A percentile compares a stretch with the other conserved stretches of the same genome.
These are phyloP conservation scores for Pichia eremophila DNA, from an alignment of 805 yeast species.

Conservation along the genomic window DNA sequence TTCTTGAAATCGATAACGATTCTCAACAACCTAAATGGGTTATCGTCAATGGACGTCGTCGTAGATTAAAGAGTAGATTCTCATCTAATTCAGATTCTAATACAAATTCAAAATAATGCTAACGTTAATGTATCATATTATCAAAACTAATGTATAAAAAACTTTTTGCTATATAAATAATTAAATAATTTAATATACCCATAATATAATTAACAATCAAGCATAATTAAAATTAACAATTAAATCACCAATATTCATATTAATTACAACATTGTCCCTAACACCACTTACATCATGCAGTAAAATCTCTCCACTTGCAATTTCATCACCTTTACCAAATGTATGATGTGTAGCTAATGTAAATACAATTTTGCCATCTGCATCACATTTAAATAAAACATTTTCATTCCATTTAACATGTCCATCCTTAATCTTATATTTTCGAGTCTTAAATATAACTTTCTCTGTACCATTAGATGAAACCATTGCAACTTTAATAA, in stretches of 20 bases:
- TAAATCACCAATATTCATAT: constrained; percentile 23
- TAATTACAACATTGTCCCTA: constrained; percentile 32
- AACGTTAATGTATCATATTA: no score
- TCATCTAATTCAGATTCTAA: no score
- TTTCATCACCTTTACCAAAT: constrained; percentile 57
- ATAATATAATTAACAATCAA: neutral
- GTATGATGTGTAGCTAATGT: constrained; percentile 58
- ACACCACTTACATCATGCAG: constrained; percentile 42
- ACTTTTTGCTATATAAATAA: neutral
- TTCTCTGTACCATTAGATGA: constrained; percentile 33
- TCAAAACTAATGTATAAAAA: no score
- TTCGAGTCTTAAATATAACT: constrained; percentile 57
- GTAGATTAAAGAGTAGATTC: constrained; percentile 11
- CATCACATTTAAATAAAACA: constrained; percentile 55
- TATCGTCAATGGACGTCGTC: constrained; percentile 11
- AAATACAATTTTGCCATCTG: constrained; percentile 52
- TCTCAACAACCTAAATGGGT: constrained; percentile 5
- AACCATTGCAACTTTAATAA: constrained; percentile 43
- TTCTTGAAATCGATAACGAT: neutral
- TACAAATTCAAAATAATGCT: neutral
- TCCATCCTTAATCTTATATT: constrained; percentile 39
- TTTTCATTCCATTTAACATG: constrained; percentile 51
- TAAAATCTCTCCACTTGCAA: constrained; percentile 50
- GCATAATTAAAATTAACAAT: constrained; percentile 32
- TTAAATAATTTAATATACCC: neutral